phyloP scores from a whole-genome alignment of 1,284 basidiomycete genomes.

The Apiotrichum brassicae region DNA sequence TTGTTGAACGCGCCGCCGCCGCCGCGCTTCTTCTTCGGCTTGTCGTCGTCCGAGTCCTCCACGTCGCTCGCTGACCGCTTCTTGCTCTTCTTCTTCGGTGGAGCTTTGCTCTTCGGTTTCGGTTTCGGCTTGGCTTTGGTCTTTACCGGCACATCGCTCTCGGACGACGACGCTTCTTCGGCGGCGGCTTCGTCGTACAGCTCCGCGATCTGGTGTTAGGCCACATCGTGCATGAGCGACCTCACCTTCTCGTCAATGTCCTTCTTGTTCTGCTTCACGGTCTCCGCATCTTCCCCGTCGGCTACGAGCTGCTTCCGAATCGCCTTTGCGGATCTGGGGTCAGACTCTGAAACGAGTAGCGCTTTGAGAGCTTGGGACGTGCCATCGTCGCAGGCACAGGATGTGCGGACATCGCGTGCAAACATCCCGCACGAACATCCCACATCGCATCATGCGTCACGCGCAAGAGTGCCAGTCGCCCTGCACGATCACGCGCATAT shows the following conservation, averaged over 20 bases:
- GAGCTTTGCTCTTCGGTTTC: slow-evolving; percentile 33
- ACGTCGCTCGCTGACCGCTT: slow-evolving; percentile 14
- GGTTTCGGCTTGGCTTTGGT: slow-evolving; percentile 11
- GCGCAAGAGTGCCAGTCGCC: not conserved
- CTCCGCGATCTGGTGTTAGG: slow-evolving; percentile 28
- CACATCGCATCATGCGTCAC: no score
- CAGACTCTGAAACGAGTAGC: no score
- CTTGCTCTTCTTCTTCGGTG: slow-evolving; percentile 21
- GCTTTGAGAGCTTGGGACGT: not conserved
- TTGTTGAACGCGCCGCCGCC: slow-evolving; percentile 45
- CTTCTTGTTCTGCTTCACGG: slow-evolving; percentile 35
- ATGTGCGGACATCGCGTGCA: no score
- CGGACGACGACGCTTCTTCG: not conserved
- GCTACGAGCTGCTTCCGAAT: slow-evolving; percentile 41
- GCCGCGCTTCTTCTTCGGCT: slow-evolving; percentile 24
- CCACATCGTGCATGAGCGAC: no score
- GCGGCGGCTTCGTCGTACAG: slow-evolving; percentile 34
- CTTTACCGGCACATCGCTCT: not conserved
- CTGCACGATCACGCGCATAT: not conserved
- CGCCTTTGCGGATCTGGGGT: slow-evolving; percentile 40
- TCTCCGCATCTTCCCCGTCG: slow-evolving; percentile 32
- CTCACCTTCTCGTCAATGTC: slow-evolving; percentile 39
- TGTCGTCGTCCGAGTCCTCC: slow-evolving; percentile 22
- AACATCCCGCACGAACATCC: no score
- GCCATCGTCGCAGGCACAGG: no score